These are phyloP conservation scores for Punctularia strigosozonata DNA, from an alignment of 768 basidiomycete species.

Conservation along the genomic window DNA sequence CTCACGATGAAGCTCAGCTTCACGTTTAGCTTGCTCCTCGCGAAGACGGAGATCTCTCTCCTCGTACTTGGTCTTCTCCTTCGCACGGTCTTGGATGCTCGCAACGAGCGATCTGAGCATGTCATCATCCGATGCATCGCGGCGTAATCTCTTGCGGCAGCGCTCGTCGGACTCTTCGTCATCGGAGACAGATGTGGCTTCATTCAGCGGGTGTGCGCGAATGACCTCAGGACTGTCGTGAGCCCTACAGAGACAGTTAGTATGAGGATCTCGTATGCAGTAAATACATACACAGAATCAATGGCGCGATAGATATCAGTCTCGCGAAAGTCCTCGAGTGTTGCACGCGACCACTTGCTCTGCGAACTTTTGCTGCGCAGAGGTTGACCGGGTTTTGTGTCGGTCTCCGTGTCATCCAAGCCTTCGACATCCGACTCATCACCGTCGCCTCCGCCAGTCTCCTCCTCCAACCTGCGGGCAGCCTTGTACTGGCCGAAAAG, in stretches of 20 bases:
- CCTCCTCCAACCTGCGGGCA: slow-evolving; percentile 1
- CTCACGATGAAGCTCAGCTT: background rate
- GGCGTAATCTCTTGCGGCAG: background rate
- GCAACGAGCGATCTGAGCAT: background rate
- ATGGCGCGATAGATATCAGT: slow-evolving; percentile 4
- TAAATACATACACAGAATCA: slow-evolving; percentile 8
- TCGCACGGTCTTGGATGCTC: background rate
- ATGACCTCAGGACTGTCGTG: background rate
- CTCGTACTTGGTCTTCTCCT: background rate
- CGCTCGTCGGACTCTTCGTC: background rate
- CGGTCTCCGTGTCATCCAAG: background rate
- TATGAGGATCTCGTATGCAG: background rate
- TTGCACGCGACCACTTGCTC: too few species aligned
- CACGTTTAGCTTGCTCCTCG: background rate
- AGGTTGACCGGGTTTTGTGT: background rate
- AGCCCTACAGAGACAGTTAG: too few species aligned
- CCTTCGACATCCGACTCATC: slow-evolving; percentile 3
- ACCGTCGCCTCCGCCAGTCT: slow-evolving; percentile 9
- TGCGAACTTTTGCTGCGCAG: too few species aligned
- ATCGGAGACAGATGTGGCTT: background rate
- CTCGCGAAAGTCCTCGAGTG: slow-evolving; percentile 5
- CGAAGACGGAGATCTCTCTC: background rate
- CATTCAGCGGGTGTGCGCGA: background rate
- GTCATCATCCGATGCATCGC: slow-evolving; percentile 1
- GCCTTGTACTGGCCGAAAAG: slow-evolving; percentile 5